Conservation (phyloP, 1,139 yeast genomes). For the Yamadazyma mexicana region DNA sequence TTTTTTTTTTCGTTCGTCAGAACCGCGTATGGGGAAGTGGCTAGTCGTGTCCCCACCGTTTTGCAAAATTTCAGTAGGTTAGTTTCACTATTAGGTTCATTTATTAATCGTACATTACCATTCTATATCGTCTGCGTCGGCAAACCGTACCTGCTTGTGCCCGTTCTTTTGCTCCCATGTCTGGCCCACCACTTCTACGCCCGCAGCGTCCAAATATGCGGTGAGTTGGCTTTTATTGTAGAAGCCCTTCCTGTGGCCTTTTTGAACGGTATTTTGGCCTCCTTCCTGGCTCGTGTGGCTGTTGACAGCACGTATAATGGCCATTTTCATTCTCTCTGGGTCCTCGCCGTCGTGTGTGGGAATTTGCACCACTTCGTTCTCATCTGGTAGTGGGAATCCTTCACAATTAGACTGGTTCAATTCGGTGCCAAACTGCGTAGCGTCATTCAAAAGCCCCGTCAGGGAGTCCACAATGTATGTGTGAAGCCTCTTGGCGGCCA, state of each 20-base stretch:
- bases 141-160: conserved; percentile 42
- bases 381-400: conserved; percentile 64
- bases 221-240: conserved; percentile 32
- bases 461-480: conserved; percentile 67
- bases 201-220: conserved; percentile 19
- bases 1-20: neutral
- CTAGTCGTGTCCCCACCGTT: too few relatives aligned
- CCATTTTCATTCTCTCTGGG: conserved; percentile 40
- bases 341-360: conserved; percentile 49
- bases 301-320: conserved; percentile 52
- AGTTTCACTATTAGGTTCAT: too few relatives aligned
- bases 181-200: conserved; percentile 17
- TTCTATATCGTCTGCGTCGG: conserved; percentile 41
- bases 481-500: conserved; percentile 34
- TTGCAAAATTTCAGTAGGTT: too few relatives aligned
- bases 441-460: conserved; percentile 65
- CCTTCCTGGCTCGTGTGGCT: conserved; percentile 17
- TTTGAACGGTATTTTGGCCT: too few relatives aligned
- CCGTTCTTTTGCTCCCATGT: neutral
- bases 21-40: too few relatives aligned
- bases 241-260: conserved; percentile 15
- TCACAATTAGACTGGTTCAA: conserved; percentile 63
- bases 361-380: conserved; percentile 62
- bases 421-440: conserved; percentile 76
- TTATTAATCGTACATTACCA: too few relatives aligned